These are phyloP conservation scores for Colletotrichum scovillei DNA, from an alignment of 2,329 filamentous ascomycete genomes.

Conservation along the genomic window DNA sequence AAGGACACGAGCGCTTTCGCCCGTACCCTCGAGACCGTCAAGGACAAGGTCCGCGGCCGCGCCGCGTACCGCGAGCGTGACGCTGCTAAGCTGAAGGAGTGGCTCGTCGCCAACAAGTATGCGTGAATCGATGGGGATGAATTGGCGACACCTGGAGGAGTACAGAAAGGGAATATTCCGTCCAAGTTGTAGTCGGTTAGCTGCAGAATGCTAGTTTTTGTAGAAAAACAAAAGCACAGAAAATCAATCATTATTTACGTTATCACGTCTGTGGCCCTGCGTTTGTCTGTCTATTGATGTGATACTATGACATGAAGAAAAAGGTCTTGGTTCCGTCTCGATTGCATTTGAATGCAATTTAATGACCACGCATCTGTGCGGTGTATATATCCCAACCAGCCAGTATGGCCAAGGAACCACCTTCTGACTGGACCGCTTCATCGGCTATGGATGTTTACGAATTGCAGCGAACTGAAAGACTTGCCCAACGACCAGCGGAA, in stretches of 20 bases:
- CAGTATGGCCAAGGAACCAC: too few species aligned
- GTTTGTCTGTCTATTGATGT: too few species aligned
- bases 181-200: constrained; percentile 16
- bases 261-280: not conserved
- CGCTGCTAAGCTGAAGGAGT: constrained; percentile 77
- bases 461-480: too few species aligned
- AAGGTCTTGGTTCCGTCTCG: too few species aligned
- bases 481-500: too few species aligned
- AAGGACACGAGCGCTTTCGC: constrained; percentile 91
- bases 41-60: constrained; percentile 86
- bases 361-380: too few species aligned
- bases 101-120: constrained; percentile 71
- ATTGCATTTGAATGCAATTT: too few species aligned
- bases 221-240: not conserved
- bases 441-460: too few species aligned
- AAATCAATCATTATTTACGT: not conserved
- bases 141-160: not conserved
- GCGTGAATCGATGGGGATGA: constrained; percentile 23
- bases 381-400: too few species aligned
- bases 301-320: too few species aligned
- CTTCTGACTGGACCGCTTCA: too few species aligned
- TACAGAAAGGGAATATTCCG: not conserved
- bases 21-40: constrained; percentile 84
- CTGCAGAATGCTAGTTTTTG: not conserved
- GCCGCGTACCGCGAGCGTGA: constrained; percentile 87